Evolutionary conservation across 805 yeast genomes (phyloP).

Genomic region (Pichia occidentalis): DNA sequence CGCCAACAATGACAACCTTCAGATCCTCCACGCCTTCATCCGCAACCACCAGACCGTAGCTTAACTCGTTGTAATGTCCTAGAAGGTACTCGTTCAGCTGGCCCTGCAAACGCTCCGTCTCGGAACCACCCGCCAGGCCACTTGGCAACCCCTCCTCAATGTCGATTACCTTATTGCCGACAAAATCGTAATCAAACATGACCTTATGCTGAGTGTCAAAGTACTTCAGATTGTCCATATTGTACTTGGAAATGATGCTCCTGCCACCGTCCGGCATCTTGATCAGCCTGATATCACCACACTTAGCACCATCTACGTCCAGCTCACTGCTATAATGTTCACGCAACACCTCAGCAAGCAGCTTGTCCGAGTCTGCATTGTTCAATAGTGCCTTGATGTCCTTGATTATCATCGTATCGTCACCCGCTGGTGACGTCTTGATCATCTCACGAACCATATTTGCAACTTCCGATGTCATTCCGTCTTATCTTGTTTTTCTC

Average conservation of each 20-base stretch:
- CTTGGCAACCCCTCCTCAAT: constrained; percentile 35
- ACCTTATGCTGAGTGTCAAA: constrained; percentile 45
- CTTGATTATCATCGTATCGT: constrained; percentile 29
- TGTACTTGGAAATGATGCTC: constrained; percentile 43
- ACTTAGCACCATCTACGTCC: constrained; percentile 1
- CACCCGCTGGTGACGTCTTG: constrained; percentile 54
- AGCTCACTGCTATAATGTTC: constrained; percentile 19
- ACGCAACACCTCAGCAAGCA: constrained; percentile 23
- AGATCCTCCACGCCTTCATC: constrained; percentile 18
- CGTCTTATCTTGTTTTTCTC: neutral
- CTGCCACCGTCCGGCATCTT: constrained; percentile 19
- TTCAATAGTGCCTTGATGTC: constrained; percentile 26
- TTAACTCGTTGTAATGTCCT: constrained; percentile 60
- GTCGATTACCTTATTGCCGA: constrained; percentile 42
- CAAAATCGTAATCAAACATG: constrained; percentile 55
- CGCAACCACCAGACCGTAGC: constrained; percentile 40
- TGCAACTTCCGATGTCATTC: constrained; percentile 20
- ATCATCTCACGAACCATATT: constrained; percentile 31
- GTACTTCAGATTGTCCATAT: constrained; percentile 42
- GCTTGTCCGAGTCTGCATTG: constrained; percentile 21
- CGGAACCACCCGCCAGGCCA: constrained; percentile 5
- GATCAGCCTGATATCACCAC: constrained; percentile 30
- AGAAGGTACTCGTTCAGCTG: constrained; percentile 45
- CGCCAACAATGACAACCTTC: constrained; percentile 57
- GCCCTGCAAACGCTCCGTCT: constrained; percentile 15